A percentile compares a stretch with the other conserved stretches of the same genome.
Conservation (phyloP, 768 basidiomycete species). For the Podaxis mareebaensis region DNA sequence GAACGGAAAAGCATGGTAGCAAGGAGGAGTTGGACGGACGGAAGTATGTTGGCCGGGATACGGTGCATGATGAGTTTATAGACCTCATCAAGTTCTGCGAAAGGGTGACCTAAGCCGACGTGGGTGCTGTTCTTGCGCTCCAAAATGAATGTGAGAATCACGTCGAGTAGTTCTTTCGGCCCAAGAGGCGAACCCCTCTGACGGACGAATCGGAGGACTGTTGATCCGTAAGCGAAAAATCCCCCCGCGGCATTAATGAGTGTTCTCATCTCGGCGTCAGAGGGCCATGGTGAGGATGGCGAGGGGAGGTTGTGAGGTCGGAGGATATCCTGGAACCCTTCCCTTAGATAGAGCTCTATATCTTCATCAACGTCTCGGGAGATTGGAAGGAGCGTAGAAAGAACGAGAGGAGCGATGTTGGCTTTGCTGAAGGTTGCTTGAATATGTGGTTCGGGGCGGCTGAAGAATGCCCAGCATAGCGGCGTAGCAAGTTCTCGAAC, state of each 20-base stretch:
- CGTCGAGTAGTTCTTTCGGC: neutral
- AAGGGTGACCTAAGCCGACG: neutral
- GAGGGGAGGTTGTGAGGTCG: neutral
- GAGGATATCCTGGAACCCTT: neutral
- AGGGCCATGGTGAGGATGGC: neutral
- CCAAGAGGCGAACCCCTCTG: neutral
- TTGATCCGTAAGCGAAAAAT: neutral
- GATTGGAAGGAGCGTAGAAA: neutral
- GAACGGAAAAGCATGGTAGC: neutral
- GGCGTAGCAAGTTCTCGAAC: neutral
- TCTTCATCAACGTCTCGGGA: neutral
- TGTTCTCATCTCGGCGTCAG: neutral
- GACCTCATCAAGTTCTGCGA: neutral
- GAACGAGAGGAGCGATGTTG: neutral
- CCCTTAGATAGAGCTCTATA: neutral
- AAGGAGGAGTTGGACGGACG: neutral
- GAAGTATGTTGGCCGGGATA: neutral
- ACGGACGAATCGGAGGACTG: neutral
- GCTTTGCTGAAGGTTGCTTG: neutral
- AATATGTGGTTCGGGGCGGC: conserved; percentile 2
- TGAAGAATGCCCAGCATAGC: neutral
- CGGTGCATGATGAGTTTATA: neutral
- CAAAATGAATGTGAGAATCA: neutral
- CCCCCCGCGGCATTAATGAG: neutral
- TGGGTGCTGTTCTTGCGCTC: neutral